Evolutionary conservation across 257 asterid species (phyloP).

Genomic region (Nicotiana paniculata): DNA sequence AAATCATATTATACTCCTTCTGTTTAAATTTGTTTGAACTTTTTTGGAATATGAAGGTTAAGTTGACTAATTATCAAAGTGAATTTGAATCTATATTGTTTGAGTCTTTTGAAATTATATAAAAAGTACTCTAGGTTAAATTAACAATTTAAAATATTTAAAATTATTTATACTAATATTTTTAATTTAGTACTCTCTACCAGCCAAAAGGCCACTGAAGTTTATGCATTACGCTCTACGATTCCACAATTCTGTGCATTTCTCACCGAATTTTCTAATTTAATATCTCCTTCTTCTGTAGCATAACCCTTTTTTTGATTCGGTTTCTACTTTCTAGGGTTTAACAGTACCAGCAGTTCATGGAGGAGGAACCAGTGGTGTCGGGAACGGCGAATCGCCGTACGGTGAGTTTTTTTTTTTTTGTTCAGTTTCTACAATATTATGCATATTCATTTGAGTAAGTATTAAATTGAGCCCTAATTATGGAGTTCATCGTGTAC

Average conservation of each 20-base stretch:
- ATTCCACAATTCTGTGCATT: background rate
- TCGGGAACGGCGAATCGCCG: slow-evolving; percentile 59
- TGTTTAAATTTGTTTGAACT: too few relatives aligned
- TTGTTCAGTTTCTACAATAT: background rate
- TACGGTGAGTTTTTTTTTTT: slow-evolving; percentile 39
- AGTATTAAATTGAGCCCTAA: slow-evolving; percentile 15
- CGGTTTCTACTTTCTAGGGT: background rate
- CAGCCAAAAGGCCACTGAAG: background rate
- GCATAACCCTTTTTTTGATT: background rate
- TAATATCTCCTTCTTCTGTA: background rate
- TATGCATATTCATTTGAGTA: background rate
- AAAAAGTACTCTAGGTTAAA: too few relatives aligned
- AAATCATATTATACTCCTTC: too few relatives aligned
- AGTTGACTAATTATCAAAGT: too few relatives aligned
- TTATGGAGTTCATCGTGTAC: slow-evolving; percentile 18
- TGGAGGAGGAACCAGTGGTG: slow-evolving; percentile 60
- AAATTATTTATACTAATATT: too few relatives aligned
- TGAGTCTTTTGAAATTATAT: too few relatives aligned
- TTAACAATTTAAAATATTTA: too few relatives aligned
- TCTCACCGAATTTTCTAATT: background rate
- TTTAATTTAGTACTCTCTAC: background rate
- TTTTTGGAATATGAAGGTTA: too few relatives aligned
- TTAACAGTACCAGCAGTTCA: background rate
- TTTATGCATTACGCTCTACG: background rate
- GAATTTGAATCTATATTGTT: too few relatives aligned